phyloP scores from a whole-genome alignment of 2,329 filamentous ascomycete genomes.

The Coniella lustricola region DNA sequence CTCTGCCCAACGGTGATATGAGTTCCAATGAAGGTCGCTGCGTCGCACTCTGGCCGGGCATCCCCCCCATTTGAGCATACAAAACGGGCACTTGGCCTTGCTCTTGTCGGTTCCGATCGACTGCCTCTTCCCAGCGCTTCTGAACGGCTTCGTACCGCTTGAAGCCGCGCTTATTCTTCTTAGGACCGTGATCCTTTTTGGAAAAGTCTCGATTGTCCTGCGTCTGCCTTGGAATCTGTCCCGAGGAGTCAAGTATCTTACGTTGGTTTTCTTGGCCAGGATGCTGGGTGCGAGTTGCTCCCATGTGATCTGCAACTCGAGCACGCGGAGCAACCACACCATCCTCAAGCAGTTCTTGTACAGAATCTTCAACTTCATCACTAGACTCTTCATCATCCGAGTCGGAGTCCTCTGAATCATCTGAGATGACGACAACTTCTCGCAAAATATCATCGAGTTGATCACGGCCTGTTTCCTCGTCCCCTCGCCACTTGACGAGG shows the following conservation, averaged over 20 bases:
- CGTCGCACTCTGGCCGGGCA: slow-evolving; percentile 15
- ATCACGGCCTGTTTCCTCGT: slow-evolving; percentile 61
- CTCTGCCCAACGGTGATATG: slow-evolving; percentile 9
- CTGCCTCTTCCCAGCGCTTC: slow-evolving; percentile 26
- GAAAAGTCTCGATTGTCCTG: slow-evolving; percentile 11
- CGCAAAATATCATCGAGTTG: slow-evolving; percentile 60
- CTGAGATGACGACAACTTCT: slow-evolving; percentile 58
- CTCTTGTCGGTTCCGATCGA: slow-evolving; percentile 23
- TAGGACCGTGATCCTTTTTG: slow-evolving; percentile 22
- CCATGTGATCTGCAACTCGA: not conserved
- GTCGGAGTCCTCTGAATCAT: slow-evolving; percentile 34
- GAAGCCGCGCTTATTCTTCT: slow-evolving; percentile 37
- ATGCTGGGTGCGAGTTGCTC: not conserved
- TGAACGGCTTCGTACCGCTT: slow-evolving; percentile 35
- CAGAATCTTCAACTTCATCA: slow-evolving; percentile 26
- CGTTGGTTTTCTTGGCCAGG: not conserved
- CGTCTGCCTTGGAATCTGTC: not conserved
- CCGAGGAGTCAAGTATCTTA: not conserved
- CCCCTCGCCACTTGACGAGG: slow-evolving; percentile 65
- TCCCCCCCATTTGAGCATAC: slow-evolving; percentile 13
- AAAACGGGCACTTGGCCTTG: slow-evolving; percentile 3
- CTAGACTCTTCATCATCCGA: slow-evolving; percentile 30
- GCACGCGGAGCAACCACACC: not conserved
- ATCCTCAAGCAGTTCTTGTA: not conserved
- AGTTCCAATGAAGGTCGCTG: slow-evolving; percentile 11